Base-by-base conservation (phyloP, 768 basidiomycete species). In the Pisolithus marmoratus region DNA sequence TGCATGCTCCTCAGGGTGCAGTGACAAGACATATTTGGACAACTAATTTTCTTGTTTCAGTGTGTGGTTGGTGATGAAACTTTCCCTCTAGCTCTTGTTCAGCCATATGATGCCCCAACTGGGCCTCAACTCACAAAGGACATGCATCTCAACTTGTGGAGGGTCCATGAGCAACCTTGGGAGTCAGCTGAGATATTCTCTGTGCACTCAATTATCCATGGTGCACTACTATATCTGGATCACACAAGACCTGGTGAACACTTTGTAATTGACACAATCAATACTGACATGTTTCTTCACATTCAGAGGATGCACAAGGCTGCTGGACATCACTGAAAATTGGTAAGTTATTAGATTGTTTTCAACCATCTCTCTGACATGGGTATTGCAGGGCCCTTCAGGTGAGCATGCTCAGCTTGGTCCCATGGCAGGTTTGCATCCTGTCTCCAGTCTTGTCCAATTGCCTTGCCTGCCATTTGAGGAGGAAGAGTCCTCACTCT, bases 281-380 rank as follows among this genome's bases (percentile, higher is more conserved):
- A 71, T 54, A 41, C 49, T n/a, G 68, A 71, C 48, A 65, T 69
- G 64, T 65, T 63, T 38, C 46, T 57, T 20, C 29, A 23, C 9
- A 29, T 57, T 20, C 31, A 34, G 14, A 34, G 4, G 9, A 34
- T 34, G 31, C 31, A 34, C 31, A 34, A 34, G 5, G 31, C 31
- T 11, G 11, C 31, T 12, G 31, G 31, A 11, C 31, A 34, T 12
- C 31, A 12, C 31, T 34, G 31, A 34, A 11, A 34, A n/a, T n/a
- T n/a, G n/a, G n/a, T n/a, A n/a, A n/a, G n/a, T n/a, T n/a, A n/a
- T n/a, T n/a, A n/a, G n/a, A n/a, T n/a, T n/a, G n/a, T n/a, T 29
- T 29, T 29, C 27, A 29, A 7, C 27, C 27, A 29, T 4, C 27
- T 29, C 27, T 8, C 4, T n/a, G 27, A 29, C 7, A 8, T 8